Base-by-base conservation (phyloP, 345 rosid species). In the Microthlaspi erraticum region DNA sequence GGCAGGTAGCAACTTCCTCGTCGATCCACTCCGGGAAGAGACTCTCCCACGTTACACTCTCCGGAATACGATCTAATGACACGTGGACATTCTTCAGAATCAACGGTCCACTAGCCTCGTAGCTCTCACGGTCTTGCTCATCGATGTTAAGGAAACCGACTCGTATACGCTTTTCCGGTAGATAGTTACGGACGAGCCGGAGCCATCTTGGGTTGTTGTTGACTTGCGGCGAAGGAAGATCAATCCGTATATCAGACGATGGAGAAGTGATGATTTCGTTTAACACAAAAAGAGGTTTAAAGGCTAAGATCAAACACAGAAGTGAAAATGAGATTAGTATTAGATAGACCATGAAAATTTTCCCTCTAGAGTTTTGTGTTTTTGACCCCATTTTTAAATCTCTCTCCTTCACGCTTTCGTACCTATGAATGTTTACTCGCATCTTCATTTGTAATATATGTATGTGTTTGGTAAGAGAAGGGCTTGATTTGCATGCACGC, bases 21-120 rank as follows among this genome's bases (percentile, higher is more conserved):
- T 91, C 81, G 10, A 91, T 84, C 97, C 97, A 87, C 57, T 74
- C 83, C 0, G 95, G 95, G 67, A 86, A 93, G 7, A 89, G 71
- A 26, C 84, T 82, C 20, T 79, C 16, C 99, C 97, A 91, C 10
- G 70, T 81, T 2, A 60, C 32, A 51, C 66, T 76, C 33, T 56
- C 55, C 0, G 81, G 49, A 0, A 89, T 75, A 12, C 29, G 81
- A 34, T 77, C 71, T 5, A 91, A 86, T 7, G 50, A 51, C 11
- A 88, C 87, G 7, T 37, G 68, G 7, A 88, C 73, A 7, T 70
- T 59, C 63, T 77, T 70, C 0, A 31, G 67, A 5, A 49, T 39
- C 9, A 50, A 59, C 6, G 78, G 74, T 5, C 82, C 68, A 37
- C 45, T 26, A 11, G 68, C 73, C 45, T 70, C 70, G 14, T 19